Base-by-base conservation (phyloP, 495 filamentous ascomycete species). In the Neohortaea acidophila region DNA sequence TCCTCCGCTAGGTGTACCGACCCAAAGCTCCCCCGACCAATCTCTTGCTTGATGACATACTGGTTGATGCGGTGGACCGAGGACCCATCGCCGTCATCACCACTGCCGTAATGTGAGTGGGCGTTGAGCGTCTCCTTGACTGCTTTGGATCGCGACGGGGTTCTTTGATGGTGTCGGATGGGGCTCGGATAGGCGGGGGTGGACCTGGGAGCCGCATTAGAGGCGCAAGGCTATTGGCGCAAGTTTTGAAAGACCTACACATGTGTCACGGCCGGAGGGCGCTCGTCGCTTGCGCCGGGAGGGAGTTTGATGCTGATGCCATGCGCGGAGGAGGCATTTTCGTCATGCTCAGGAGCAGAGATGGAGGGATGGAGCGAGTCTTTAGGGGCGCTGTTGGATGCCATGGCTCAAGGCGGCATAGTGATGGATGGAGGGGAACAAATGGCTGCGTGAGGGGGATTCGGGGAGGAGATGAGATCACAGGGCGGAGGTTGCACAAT, bases 1-100 rank as follows among this genome's bases (percentile, higher is more conserved):
- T 97, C 89, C 8, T 75, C 74, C 11, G 84, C 89, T 13, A 93
- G 64, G 56, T 96, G 85, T 9, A 97, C 89, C 4, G 89, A 81
- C 7, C 91, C 89, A 57, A 89, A 97, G 0, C 89, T 94, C 4
- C 89, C 89, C 26, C 85, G 70, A 21, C 89, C 89, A 35, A 97
- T 96, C 64, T 97, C 89, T 45, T 94, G 81, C 59, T 79, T 81
- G 47, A 97, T 91, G 28, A 78, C 63, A 54, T 94, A 97, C 56
- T 96, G 92, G 54, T 93, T 92, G 66, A 94, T 86, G 18, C 73
- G 70, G 50, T 84, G 81, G 52, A 86, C 73, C 0, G 72, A 69
- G 19, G 65, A 66, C 2, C 83, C 84, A 48, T 93, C 85, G n/a
- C n/a, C n/a, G 47, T 80, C 79, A 25, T 44, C 42, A 48, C 83